A percentile compares a stretch with the other conserved stretches of the same genome.
Conservation (phyloP, 202 grass and related monocot genomes). For the Musa balbisiana region DNA sequence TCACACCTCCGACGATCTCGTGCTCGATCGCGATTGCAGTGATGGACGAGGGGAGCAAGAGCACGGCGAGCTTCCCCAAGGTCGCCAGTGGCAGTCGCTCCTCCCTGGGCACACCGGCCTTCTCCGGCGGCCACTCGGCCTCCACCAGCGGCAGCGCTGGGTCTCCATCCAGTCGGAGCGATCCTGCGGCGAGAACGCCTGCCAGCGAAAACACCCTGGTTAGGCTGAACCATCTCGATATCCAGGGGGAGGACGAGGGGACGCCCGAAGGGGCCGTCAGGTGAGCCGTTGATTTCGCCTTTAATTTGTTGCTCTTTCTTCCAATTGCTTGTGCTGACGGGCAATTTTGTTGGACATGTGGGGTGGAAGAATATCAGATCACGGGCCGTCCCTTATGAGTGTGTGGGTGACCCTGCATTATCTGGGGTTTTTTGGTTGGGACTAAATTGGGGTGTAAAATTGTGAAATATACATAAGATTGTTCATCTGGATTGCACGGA, state of each 20-base stretch:
- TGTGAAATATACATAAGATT: background rate
- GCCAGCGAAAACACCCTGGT: conserved; percentile 75
- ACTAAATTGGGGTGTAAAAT: background rate
- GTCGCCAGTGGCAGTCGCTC: background rate
- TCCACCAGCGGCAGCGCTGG: conserved; percentile 63
- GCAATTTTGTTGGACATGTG: too few species aligned
- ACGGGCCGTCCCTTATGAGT: background rate
- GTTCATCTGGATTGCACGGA: background rate
- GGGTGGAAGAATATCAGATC: too few species aligned
- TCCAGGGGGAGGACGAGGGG: conserved; percentile 57
- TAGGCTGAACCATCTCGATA: conserved; percentile 61
- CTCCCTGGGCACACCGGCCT: conserved; percentile 28
- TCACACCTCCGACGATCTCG: background rate
- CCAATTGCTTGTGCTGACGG: background rate
- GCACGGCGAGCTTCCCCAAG: background rate
- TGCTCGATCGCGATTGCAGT: background rate
- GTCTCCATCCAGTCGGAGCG: conserved; percentile 50
- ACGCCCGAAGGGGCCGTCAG: conserved; percentile 51
- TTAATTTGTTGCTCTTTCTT: conserved; percentile 3
- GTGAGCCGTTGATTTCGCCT: conserved; percentile 25
- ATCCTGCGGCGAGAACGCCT: conserved; percentile 46
- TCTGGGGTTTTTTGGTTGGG: background rate
- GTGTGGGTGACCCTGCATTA: background rate
- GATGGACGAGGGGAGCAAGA: conserved; percentile 11
- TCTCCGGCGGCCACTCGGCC: conserved; percentile 47